These are phyloP conservation scores for Vitrella brassicaformis DNA, from an alignment of 73 alveolate species.

Conservation along the genomic window DNA sequence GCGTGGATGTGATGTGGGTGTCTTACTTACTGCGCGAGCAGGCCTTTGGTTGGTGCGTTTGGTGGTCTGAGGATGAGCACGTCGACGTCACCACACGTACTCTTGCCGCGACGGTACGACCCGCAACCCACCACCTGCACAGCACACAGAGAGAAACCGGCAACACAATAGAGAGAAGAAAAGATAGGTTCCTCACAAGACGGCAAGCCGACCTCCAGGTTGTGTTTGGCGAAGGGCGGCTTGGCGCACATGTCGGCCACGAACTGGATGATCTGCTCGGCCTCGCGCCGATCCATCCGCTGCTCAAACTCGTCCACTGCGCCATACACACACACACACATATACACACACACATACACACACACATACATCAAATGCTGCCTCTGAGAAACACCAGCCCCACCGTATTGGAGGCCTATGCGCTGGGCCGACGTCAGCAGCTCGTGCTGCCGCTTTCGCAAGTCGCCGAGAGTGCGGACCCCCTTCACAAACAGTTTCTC, in stretches of 20 bases:
- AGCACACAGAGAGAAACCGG: background rate
- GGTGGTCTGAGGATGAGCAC: conserved; percentile 51
- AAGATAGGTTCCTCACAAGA: background rate
- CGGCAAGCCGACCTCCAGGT: background rate
- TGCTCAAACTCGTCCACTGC: background rate
- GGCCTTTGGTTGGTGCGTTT: too few relatives aligned
- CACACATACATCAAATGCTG: too few relatives aligned
- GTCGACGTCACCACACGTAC: conserved; percentile 71
- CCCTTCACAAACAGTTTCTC: background rate
- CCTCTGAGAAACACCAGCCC: too few relatives aligned
- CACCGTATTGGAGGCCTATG: background rate
- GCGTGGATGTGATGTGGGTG: too few relatives aligned
- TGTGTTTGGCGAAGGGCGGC: background rate
- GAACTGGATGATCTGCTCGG: background rate
- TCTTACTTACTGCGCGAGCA: too few relatives aligned
- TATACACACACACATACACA: too few relatives aligned
- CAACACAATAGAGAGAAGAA: background rate
- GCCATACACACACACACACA: too few relatives aligned
- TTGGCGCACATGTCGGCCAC: too few relatives aligned
- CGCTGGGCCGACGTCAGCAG: background rate
- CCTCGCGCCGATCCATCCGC: background rate
- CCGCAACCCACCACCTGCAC: conserved; percentile 58
- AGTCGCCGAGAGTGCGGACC: background rate
- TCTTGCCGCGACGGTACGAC: conserved; percentile 58
- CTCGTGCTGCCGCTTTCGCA: background rate